phyloP scores from a whole-genome alignment of 768 basidiomycete genomes.

The Trametes maxima region DNA sequence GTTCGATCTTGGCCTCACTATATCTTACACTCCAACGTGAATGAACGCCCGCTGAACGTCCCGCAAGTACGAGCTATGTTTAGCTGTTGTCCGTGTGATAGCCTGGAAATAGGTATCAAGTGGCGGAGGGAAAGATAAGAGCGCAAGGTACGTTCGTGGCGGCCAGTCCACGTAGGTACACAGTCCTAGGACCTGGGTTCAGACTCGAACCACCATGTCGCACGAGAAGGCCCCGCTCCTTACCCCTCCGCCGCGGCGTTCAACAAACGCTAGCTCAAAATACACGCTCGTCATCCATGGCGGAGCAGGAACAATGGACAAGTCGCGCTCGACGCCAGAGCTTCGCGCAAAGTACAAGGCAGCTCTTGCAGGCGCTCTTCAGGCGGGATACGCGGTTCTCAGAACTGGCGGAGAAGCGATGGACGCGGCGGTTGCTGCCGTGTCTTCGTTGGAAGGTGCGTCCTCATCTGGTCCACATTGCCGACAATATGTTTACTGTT shows the following conservation, averaged over 20 bases:
- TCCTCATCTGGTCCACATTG: background rate
- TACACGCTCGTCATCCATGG: constrained; percentile 71
- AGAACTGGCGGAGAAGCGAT: constrained; percentile 74
- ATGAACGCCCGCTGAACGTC: too few relatives aligned
- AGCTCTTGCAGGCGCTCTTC: constrained; percentile 55
- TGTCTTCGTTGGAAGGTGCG: constrained; percentile 70
- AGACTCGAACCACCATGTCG: constrained; percentile 9
- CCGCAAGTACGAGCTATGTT: too few relatives aligned
- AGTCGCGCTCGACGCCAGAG: constrained; percentile 58
- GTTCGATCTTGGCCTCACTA: too few relatives aligned
- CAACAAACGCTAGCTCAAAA: constrained; percentile 16
- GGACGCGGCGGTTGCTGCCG: constrained; percentile 80
- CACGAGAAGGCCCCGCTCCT: constrained; percentile 9
- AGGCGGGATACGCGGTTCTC: constrained; percentile 65
- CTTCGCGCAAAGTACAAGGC: constrained; percentile 59
- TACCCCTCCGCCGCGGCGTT: background rate
- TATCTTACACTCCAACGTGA: too few relatives aligned
- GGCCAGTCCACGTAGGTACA: too few relatives aligned
- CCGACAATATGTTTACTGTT: background rate
- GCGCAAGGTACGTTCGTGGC: too few relatives aligned
- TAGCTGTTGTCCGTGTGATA: too few relatives aligned
- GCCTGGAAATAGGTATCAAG: too few relatives aligned
- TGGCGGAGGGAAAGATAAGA: too few relatives aligned
- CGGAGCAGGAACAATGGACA: constrained; percentile 73
- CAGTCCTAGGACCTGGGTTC: background rate